phyloP scores from a whole-genome alignment of 2,329 filamentous ascomycete genomes.

The Alternaria infectoria region DNA sequence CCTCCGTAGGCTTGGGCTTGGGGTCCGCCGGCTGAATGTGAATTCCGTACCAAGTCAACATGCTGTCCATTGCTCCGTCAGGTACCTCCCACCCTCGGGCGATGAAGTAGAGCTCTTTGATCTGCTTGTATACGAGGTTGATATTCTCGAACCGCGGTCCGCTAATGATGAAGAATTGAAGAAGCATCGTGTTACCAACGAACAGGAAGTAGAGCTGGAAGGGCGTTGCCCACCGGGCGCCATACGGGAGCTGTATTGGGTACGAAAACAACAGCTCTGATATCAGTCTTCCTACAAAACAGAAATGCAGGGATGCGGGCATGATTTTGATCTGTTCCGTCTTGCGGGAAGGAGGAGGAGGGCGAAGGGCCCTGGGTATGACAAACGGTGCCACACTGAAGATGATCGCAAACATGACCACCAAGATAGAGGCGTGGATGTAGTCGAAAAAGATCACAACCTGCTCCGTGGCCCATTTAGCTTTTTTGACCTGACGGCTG shows the following conservation, averaged over 20 bases:
- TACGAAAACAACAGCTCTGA: background rate
- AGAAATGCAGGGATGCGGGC: background rate
- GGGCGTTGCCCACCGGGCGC: background rate
- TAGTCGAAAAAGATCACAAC: background rate
- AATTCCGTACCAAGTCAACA: background rate
- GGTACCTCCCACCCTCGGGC: background rate
- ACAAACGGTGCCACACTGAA: background rate
- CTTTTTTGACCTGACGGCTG: background rate
- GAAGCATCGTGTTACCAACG: background rate
- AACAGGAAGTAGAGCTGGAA: background rate
- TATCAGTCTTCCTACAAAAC: background rate
- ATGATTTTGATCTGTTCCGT: background rate
- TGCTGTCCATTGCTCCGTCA: background rate
- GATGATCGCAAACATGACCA: background rate
- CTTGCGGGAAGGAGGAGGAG: background rate
- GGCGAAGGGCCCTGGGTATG: background rate
- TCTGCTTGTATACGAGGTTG: background rate
- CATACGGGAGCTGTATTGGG: background rate
- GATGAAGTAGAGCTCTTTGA: slow-evolving; percentile 4
- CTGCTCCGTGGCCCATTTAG: background rate
- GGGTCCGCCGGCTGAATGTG: background rate
- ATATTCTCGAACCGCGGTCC: background rate
- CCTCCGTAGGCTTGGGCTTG: background rate
- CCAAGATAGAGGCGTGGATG: background rate
- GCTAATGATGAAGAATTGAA: background rate